Conservation (phyloP, 208 protist species). For the Crithidia expoeki region DNA sequence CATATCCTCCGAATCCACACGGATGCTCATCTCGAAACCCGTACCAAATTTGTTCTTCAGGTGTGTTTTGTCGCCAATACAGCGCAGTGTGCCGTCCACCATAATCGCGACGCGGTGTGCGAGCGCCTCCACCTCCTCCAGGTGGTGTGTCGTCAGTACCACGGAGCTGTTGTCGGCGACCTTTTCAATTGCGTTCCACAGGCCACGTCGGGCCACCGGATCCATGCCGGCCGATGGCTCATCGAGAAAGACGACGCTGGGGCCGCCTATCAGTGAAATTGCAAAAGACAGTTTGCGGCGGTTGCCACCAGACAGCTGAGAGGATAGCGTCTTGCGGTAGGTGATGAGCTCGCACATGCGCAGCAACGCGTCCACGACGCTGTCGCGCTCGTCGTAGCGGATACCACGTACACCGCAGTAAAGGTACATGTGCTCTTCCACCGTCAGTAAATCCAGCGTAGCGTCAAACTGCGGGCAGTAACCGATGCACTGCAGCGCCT, state of each 20-base stretch:
- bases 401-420: slow-evolving; percentile 43
- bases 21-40: slow-evolving; percentile 65
- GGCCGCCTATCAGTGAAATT: slow-evolving; percentile 66
- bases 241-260: slow-evolving; percentile 67
- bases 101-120: slow-evolving; percentile 80
- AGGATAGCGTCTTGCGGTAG: slow-evolving; percentile 33
- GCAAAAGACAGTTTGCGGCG: slow-evolving; percentile 74
- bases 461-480: slow-evolving; percentile 97
- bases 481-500: slow-evolving; percentile 81
- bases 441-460: slow-evolving; percentile 90
- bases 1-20: slow-evolving; percentile 18
- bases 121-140: slow-evolving; percentile 94
- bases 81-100: slow-evolving; percentile 75
- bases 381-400: slow-evolving; percentile 29
- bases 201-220: slow-evolving; percentile 46
- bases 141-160: slow-evolving; percentile 92
- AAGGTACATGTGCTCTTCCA: slow-evolving; percentile 90
- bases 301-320: slow-evolving; percentile 63
- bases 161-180: slow-evolving; percentile 66
- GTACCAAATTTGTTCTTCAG: slow-evolving; percentile 76
- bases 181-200: slow-evolving; percentile 76
- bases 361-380: slow-evolving; percentile 36
- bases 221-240: slow-evolving; percentile 84
- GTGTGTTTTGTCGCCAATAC: slow-evolving; percentile 81
- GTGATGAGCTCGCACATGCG: slow-evolving; percentile 34